A percentile compares a stretch with the other conserved stretches of the same genome.
These are phyloP conservation scores for Ophioceras dolichostomum DNA, from an alignment of 2,329 filamentous ascomycete species.

Conservation along the genomic window DNA sequence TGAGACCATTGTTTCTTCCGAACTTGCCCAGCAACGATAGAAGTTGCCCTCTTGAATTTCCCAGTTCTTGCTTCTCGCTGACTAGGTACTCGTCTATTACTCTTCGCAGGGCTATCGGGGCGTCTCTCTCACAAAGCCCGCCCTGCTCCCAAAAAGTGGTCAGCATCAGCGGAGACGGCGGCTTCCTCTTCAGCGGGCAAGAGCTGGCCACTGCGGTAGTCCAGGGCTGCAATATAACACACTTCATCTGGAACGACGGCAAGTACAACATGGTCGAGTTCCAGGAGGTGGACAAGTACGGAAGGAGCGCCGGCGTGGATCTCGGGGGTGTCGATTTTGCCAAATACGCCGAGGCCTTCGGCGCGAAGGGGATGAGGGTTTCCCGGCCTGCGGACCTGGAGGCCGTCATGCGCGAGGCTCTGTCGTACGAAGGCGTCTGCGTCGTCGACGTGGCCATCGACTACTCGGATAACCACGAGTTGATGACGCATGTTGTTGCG, in stretches of 20 bases:
- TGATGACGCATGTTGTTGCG: slow-evolving; percentile 25
- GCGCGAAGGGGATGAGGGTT: slow-evolving; percentile 29
- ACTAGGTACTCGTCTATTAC: too few species aligned
- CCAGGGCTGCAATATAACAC: slow-evolving; percentile 33
- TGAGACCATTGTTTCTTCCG: too few species aligned
- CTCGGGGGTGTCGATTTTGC: slow-evolving; percentile 34
- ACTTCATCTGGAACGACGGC: slow-evolving; percentile 37
- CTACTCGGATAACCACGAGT: slow-evolving; percentile 25
- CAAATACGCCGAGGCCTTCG: slow-evolving; percentile 30
- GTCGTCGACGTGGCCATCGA: slow-evolving; percentile 34
- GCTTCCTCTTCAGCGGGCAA: slow-evolving; percentile 34
- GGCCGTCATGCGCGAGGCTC: slow-evolving; percentile 27
- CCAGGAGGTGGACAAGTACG: slow-evolving; percentile 36
- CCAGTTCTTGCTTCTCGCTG: too few species aligned
- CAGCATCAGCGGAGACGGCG: slow-evolving; percentile 30
- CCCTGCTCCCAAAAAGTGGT: slow-evolving; percentile 30
- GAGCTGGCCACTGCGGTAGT: slow-evolving; percentile 32
- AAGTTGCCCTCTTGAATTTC: too few species aligned
- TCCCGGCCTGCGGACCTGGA: slow-evolving; percentile 24
- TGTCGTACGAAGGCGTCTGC: slow-evolving; percentile 26
- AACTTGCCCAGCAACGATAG: too few species aligned
- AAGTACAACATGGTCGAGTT: slow-evolving; percentile 39
- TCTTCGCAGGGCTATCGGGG: slow-evolving; percentile 33
- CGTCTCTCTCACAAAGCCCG: slow-evolving; percentile 26
- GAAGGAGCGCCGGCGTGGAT: slow-evolving; percentile 27